Conservation (phyloP, 2,329 filamentous ascomycete genomes). For the Cadophora gregata region DNA sequence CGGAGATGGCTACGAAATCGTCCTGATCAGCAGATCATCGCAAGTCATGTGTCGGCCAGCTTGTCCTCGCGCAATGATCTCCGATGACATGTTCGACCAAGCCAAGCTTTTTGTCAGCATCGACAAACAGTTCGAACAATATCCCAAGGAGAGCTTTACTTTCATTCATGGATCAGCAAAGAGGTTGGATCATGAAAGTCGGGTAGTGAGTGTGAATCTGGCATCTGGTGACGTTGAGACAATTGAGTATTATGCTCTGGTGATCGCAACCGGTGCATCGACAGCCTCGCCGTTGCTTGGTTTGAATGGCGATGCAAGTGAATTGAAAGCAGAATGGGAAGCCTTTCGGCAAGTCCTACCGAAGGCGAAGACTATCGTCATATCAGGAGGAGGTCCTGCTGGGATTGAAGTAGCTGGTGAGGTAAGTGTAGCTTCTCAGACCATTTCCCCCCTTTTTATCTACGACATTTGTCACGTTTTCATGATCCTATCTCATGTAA, state of each 20-base stretch:
- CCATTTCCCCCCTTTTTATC: constrained; percentile 43
- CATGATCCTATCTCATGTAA: no score
- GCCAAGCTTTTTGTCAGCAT: constrained; percentile 54
- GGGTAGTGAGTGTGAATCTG: constrained; percentile 44
- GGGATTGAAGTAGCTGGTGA: constrained; percentile 54
- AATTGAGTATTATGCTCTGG: constrained; percentile 52
- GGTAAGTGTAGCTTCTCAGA: background rate
- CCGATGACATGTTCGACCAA: constrained; percentile 51
- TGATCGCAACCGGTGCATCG: constrained; percentile 56
- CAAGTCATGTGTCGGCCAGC: constrained; percentile 52
- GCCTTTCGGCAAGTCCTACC: constrained; percentile 50
- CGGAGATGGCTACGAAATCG: constrained; percentile 48
- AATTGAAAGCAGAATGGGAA: constrained; percentile 46
- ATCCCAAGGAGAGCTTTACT: constrained; percentile 46
- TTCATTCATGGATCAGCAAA: constrained; percentile 52
- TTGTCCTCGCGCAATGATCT: constrained; percentile 54
- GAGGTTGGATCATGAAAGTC: constrained; percentile 45
- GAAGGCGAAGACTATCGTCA: constrained; percentile 50
- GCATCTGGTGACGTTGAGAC: constrained; percentile 27
- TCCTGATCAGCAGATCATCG: constrained; percentile 51
- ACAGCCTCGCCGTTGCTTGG: constrained; percentile 53
- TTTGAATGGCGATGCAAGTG: constrained; percentile 46
- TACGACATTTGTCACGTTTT: no score
- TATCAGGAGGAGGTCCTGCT: constrained; percentile 52
- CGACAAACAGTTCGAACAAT: constrained; percentile 47